Evolutionary conservation across 2,329 filamentous ascomycete genomes (phyloP).

Genomic region (Venturia nashicola): DNA sequence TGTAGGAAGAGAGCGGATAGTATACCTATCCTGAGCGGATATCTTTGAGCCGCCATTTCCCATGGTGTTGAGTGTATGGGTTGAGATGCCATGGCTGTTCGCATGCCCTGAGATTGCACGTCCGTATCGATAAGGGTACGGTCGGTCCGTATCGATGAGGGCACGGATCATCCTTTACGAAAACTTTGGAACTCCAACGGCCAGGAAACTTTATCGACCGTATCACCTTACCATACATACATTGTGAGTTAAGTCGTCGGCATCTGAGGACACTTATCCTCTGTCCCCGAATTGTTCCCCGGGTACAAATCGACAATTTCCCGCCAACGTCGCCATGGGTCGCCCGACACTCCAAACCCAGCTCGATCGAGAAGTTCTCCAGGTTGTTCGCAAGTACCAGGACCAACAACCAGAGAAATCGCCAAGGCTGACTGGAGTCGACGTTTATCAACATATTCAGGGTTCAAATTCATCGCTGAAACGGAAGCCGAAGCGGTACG

Average conservation of each 20-base stretch:
- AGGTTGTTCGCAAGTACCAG: constrained; percentile 64
- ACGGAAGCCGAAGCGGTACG: constrained; percentile 63
- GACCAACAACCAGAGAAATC: constrained; percentile 46
- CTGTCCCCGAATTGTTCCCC: not conserved
- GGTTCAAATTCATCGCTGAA: constrained; percentile 77
- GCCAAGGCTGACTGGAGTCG: constrained; percentile 34
- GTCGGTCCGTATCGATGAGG: not conserved
- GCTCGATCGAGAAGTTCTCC: constrained; percentile 49
- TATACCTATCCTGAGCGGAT: constrained; percentile 76
- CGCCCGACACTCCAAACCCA: constrained; percentile 24
- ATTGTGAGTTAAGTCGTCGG: not conserved
- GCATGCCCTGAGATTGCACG: not conserved
- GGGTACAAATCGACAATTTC: not conserved
- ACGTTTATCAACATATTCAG: constrained; percentile 70
- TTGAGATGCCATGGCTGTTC: not conserved
- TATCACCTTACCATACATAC: not conserved
- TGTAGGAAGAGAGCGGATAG: not conserved
- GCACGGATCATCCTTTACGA: not conserved
- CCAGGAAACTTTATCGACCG: not conserved
- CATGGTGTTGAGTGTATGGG: not conserved
- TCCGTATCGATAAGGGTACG: not conserved
- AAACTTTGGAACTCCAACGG: not conserved
- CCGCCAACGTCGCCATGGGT: constrained; percentile 15
- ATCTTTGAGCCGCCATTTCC: constrained; percentile 34
- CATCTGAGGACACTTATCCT: not conserved